Base-by-base conservation (phyloP, 108 stramenopile genomes). In the Cyclotella cryptica region DNA sequence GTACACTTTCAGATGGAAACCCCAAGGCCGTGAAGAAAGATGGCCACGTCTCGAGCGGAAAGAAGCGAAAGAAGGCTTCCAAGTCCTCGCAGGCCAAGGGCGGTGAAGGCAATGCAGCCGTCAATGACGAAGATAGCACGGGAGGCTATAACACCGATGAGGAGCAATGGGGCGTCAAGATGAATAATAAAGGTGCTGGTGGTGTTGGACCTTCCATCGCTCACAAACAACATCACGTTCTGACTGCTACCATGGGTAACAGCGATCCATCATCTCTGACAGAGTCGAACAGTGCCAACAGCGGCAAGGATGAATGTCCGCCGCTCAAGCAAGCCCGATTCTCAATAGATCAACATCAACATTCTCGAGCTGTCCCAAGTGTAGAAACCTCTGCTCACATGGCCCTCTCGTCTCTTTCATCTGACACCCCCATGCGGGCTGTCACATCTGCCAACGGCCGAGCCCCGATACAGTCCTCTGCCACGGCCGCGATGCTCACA, bases 141-240 rank as follows among this genome's bases (percentile, higher is more conserved):
- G 79, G 70, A 49, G 79, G 79, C 10, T 80, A 80, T 67, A 80
- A 80, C 44, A 80, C 79, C n/a, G 79, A 80, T 29, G 79, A 80
- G 44, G 79, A 80, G 39, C 72, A 73, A 69, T 72, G 79, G 72
- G 79, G 75, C 0, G 67, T 44, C 19, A 61, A 68, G 17, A 24
- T 63, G 24, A 45, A 67, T 29, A 73, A 43, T 21, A 35, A 79
- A 27, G n/a, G 35, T 35, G 46, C 52, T 44, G 53, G 18, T 9
- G 64, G 49, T 42, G 61, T 30, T 40, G 57, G 43, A n/a, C 17
- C 47, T 26, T 26, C 70, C 27, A 27, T 44, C 2, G 42, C 43
- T 18, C 68, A 70, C 62, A 70, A 70, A 61, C 70, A 71, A 18
- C 70, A 57, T 71, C 70, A 71, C 26, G 35, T 44, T 46, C 17